Evolutionary conservation across 2,329 filamentous ascomycete species (phyloP).

Genomic region (Aureobasidium leucospermi): DNA sequence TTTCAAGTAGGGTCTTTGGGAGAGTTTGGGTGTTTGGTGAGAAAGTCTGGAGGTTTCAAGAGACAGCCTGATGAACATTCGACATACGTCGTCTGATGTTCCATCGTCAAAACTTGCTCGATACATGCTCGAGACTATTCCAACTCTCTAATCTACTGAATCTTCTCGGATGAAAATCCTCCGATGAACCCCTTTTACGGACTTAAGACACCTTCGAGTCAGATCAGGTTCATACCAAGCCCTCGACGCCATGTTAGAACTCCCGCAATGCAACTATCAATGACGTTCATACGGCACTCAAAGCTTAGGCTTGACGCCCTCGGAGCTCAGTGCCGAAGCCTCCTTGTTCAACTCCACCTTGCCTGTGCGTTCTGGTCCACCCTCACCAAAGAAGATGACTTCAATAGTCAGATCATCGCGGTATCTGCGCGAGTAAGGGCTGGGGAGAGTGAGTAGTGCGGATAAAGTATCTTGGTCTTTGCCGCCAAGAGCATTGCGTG

Average conservation of each 20-base stretch:
- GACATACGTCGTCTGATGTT: background rate
- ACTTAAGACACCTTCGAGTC: background rate
- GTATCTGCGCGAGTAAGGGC: constrained; percentile 85
- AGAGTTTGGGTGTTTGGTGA: background rate
- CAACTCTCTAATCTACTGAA: background rate
- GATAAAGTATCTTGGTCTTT: constrained; percentile 91
- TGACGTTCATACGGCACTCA: constrained; percentile 6
- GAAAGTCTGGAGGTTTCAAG: too few relatives aligned
- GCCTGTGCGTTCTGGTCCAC: constrained; percentile 63
- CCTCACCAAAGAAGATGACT: constrained; percentile 94
- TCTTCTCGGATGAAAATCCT: background rate
- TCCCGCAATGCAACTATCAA: constrained; percentile 9
- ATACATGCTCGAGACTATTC: background rate
- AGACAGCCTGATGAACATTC: background rate
- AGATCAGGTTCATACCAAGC: background rate
- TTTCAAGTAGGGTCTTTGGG: background rate
- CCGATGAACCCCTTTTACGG: background rate
- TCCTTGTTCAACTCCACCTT: constrained; percentile 79
- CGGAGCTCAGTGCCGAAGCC: constrained; percentile 49
- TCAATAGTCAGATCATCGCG: constrained; percentile 94
- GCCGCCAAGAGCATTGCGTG: constrained; percentile 89
- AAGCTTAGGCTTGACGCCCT: constrained; percentile 19
- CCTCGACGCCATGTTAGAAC: background rate
- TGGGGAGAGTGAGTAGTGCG: constrained; percentile 81
- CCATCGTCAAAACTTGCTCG: background rate